Conservation (phyloP, 352 stramenopile genomes). For the Globisporangium okanoganense region DNA sequence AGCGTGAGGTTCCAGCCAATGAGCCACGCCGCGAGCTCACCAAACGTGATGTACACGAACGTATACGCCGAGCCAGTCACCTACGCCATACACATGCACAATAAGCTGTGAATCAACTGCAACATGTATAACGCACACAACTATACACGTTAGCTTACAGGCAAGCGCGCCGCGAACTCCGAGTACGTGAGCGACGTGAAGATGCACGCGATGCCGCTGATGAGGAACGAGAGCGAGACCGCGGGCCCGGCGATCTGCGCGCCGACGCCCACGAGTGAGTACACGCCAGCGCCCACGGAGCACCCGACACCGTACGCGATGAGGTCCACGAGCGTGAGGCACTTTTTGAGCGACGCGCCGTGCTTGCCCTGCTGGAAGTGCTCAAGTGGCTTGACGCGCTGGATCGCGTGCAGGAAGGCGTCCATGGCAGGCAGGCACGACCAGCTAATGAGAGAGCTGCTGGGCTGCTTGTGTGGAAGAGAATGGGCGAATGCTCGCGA, state of each 20-base stretch:
- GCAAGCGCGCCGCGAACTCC: constrained; percentile 84
- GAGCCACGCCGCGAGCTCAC: constrained; percentile 86
- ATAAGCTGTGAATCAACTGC: neutral
- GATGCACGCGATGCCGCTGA: constrained; percentile 86
- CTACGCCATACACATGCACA: constrained; percentile 16
- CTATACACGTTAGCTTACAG: too few species aligned
- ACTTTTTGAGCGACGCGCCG: constrained; percentile 46
- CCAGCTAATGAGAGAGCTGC: neutral
- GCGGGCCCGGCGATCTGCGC: constrained; percentile 81
- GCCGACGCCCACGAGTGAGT: constrained; percentile 86
- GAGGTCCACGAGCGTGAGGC: constrained; percentile 71
- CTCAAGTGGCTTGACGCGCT: constrained; percentile 69
- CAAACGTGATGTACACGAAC: constrained; percentile 88
- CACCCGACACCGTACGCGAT: constrained; percentile 90
- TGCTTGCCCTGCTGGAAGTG: constrained; percentile 33
- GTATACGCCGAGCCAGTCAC: constrained; percentile 89
- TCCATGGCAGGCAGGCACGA: constrained; percentile 24
- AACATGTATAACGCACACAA: too few species aligned
- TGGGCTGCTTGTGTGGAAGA: neutral
- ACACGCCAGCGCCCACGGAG: constrained; percentile 91
- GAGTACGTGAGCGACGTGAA: constrained; percentile 91
- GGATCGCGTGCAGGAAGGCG: constrained; percentile 46
- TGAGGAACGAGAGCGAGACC: constrained; percentile 90
- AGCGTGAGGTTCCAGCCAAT: constrained; percentile 93
- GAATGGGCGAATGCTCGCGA: neutral